Evolutionary conservation across 2,329 filamentous ascomycete genomes (phyloP), one percentile per base, ranked within the genome.

Genomic region (Fusarium virguliforme): DNA sequence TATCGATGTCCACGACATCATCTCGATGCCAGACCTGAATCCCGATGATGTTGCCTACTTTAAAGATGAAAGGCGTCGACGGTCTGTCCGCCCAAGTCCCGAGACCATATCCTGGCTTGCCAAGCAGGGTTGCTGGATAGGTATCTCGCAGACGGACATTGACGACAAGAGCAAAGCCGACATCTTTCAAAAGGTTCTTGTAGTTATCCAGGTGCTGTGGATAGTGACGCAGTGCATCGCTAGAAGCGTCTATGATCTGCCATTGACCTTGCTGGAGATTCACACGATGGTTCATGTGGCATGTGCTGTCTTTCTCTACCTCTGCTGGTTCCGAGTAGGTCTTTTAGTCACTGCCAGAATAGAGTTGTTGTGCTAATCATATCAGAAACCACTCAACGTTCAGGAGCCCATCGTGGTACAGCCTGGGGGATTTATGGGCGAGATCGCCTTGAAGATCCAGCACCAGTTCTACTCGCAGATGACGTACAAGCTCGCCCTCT

Each of bases 161-260:
- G 58, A 71, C 48, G 81, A 83, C 41, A 79, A 79, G 28, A 83
- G 79, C 68, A 84, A 84, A 60, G 78, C 77, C 2, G 75, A 82
- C 28, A 66, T 62, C 1, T 61, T 83, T 7, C 75, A 81, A 7
- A 83, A 83, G 65, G 41, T 67, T 0, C 53, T 85, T 3, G 79
- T 82, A 1, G 71, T 79, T 24, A 58, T 81, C 3, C 83, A 85
- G 60, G 79, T 80, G 0, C n/a, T 64, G 4, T 84, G 82, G 81
- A 82, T 84, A 72, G 53, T 78, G 0, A 46, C 80, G 0, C 79
- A 84, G 62, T 77, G 74, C 50, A 70, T 82, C 8, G 77, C 75
- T 12, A 76, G 82, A 2, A 68, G 74, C 3, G 64, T 65, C 1
- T 69, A 79, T 15, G 69, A 75, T 2, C 70, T 84, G 0, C 80